Base-by-base conservation (phyloP, 2,329 filamentous ascomycete genomes). In the Ophiostoma ips region DNA sequence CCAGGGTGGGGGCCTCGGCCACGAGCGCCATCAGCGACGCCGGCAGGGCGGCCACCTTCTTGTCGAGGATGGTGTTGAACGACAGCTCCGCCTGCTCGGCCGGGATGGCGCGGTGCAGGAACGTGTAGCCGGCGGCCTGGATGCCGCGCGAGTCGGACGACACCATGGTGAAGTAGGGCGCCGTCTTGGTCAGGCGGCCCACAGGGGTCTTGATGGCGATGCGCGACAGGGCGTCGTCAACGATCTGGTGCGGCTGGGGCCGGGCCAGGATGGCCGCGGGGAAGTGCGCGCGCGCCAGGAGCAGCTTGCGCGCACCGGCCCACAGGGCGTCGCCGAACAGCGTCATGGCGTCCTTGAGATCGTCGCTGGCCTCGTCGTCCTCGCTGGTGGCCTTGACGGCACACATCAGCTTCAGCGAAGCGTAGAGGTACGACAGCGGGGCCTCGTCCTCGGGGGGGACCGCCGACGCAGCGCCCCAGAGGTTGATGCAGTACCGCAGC, bases 21-120 rank as follows among this genome's bases (percentile, higher is more conserved):
- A 96, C 72, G 1, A 96, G 71, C 0, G 87, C 94, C 0, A 95
- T 65, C 0, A 96, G 71, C 63, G 95, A 88, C 53, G 89, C 83
- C 0, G 92, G 88, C 1, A 98, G 71, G 47, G 75, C 77, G 7
- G 83, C 86, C 43, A 76, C 77, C 12, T 30, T 79, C 63, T 87
- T 84, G 33, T 87, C 83, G 1, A 89, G 63, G n/a, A 81, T 61
- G 2, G 75, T 75, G 55, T 95, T 83, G 31, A 96, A 72, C 0
- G 89, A 92, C 1, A 90, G 71, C 51, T 94, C 77, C 60, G 94
- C 84, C 61, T 95, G 90, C 1, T 74, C 70, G 3, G 73, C 73
- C 0, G 88, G 87, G 8, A 96, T 79, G n/a, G 84, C 80, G 46
- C 76, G 77, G 60, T 94, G 85, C 5, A 98, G 71, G 21, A 96